Evolutionary conservation across 2,329 filamentous ascomycete species (phyloP).

Genomic region (Neofusicoccum umdonicola): DNA sequence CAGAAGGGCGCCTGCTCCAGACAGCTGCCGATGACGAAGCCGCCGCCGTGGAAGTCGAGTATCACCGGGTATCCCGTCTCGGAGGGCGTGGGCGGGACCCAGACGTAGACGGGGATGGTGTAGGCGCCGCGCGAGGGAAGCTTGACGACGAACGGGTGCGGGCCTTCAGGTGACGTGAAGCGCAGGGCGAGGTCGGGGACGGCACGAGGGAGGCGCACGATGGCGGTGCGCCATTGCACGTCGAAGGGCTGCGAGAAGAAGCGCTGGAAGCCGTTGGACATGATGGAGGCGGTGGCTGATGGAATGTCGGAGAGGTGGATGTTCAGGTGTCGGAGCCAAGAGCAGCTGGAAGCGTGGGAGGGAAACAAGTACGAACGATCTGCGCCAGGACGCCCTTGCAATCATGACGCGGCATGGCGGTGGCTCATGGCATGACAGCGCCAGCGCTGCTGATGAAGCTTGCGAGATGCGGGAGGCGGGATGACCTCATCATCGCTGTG

Average conservation of each 20-base stretch:
- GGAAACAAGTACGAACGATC: background rate
- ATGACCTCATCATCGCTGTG: background rate
- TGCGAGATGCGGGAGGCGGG: background rate
- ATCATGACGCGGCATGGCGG: background rate
- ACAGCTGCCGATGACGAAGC: constrained; percentile 44
- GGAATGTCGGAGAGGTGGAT: background rate
- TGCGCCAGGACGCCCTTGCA: background rate
- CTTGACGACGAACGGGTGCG: constrained; percentile 42
- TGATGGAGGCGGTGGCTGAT: background rate
- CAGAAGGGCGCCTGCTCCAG: constrained; percentile 49
- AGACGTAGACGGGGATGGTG: constrained; percentile 42
- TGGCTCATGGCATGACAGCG: background rate
- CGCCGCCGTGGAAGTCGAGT: constrained; percentile 45
- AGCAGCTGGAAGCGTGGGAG: background rate
- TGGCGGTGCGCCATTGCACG: constrained; percentile 38
- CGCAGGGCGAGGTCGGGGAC: constrained; percentile 37
- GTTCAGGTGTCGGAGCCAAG: background rate
- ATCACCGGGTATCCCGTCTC: constrained; percentile 36
- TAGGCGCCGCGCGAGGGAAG: constrained; percentile 39
- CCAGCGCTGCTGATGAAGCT: background rate
- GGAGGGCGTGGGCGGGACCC: constrained; percentile 36
- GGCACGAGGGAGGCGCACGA: constrained; percentile 38
- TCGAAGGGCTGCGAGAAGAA: constrained; percentile 37
- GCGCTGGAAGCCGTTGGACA: constrained; percentile 14
- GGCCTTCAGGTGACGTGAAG: constrained; percentile 40